Evolutionary conservation across 1,284 basidiomycete species (phyloP).

Genomic region (Golubevia sp.): DNA sequence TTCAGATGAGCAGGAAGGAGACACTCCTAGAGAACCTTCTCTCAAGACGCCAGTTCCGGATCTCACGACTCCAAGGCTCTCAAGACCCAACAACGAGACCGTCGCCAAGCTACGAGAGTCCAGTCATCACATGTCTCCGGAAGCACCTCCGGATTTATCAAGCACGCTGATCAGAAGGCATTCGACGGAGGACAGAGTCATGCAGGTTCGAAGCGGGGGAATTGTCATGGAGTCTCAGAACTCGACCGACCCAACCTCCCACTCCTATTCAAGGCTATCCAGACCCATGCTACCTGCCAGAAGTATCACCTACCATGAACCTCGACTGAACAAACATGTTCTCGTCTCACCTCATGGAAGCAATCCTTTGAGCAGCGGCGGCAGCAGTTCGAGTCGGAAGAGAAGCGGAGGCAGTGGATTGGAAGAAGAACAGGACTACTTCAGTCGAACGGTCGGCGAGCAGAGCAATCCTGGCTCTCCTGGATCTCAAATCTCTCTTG

Average conservation of each 20-base stretch:
- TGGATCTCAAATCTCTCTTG: slow-evolving; percentile 62
- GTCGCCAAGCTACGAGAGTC: background rate
- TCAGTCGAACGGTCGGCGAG: slow-evolving; percentile 1
- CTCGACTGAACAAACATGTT: slow-evolving; percentile 39
- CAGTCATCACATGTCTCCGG: slow-evolving; percentile 40
- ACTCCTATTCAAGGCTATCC: slow-evolving; percentile 9
- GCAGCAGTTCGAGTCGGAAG: slow-evolving; percentile 4
- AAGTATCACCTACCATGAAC: slow-evolving; percentile 55
- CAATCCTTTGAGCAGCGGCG: slow-evolving; percentile 7
- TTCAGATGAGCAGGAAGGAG: background rate
- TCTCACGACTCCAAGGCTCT: background rate
- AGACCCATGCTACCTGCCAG: slow-evolving; percentile 42
- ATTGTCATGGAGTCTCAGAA: background rate
- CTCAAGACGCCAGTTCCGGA: background rate
- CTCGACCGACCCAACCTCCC: background rate
- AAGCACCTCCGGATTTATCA: slow-evolving; percentile 18
- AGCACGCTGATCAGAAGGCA: slow-evolving; percentile 40
- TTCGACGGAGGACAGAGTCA: slow-evolving; percentile 31
- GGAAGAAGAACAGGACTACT: slow-evolving; percentile 15
- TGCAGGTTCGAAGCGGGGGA: background rate
- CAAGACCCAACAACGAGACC: background rate
- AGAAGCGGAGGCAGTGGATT: slow-evolving; percentile 8
- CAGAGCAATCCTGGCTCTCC: slow-evolving; percentile 57
- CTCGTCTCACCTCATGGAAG: slow-evolving; percentile 34
- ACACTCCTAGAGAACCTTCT: background rate